These are phyloP conservation scores for Arthrobotrys sphaeroides DNA, from an alignment of 2,329 filamentous ascomycete genomes.

Conservation along the genomic window DNA sequence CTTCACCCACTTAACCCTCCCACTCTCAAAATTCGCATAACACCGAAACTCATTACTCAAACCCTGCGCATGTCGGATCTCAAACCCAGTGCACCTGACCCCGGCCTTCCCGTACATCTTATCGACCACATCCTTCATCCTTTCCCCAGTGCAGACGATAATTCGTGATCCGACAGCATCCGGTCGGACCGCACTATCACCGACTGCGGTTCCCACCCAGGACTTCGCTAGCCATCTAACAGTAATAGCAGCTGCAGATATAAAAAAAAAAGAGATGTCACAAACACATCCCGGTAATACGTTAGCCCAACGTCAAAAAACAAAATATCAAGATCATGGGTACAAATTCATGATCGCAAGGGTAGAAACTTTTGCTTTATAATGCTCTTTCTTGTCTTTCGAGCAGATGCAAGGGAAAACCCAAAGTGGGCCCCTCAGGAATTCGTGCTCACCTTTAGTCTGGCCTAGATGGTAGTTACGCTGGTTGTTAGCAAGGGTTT, in stretches of 20 bases:
- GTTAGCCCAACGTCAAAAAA: slow-evolving; percentile 5
- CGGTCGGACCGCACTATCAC: slow-evolving; percentile 48
- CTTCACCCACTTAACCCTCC: slow-evolving; percentile 64
- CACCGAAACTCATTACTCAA: slow-evolving; percentile 83
- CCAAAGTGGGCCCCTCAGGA: slow-evolving; percentile 18
- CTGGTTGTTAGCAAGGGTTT: slow-evolving; percentile 9
- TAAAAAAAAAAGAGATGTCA: slow-evolving; percentile 17
- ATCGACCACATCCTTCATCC: slow-evolving; percentile 72
- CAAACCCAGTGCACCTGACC: slow-evolving; percentile 73
- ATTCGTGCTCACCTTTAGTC: slow-evolving; percentile 44
- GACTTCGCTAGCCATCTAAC: slow-evolving; percentile 75
- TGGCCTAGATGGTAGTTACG: slow-evolving; percentile 28
- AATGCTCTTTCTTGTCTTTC: neutral
- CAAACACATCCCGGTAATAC: slow-evolving; percentile 54
- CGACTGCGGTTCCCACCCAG: slow-evolving; percentile 58
- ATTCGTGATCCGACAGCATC: slow-evolving; percentile 60
- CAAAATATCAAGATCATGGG: slow-evolving; percentile 12
- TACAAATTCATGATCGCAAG: slow-evolving; percentile 40
- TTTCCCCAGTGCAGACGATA: slow-evolving; percentile 79
- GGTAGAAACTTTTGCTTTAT: slow-evolving; percentile 4
- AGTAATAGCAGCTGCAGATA: slow-evolving; percentile 72
- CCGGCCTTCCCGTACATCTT: slow-evolving; percentile 75
- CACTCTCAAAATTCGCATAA: slow-evolving; percentile 79
- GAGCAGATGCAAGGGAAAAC: neutral
- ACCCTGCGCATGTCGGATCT: slow-evolving; percentile 74